Evolutionary conservation across 768 basidiomycete species (phyloP).

Genomic region (Galerina sulciceps): DNA sequence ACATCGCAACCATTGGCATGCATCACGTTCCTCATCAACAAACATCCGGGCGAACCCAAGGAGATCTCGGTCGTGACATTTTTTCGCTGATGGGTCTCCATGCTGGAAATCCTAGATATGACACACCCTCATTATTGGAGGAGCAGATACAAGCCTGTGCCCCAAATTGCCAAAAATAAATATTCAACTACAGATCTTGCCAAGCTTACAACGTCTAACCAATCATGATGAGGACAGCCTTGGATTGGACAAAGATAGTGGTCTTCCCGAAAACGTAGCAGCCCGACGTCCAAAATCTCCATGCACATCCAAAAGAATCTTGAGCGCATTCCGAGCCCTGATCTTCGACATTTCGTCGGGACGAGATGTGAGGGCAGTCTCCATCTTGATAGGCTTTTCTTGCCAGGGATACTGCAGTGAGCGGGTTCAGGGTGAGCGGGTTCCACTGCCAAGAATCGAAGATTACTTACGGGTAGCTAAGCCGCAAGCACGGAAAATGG

Average conservation of each 20-base stretch:
- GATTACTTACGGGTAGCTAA: slow-evolving; percentile 51
- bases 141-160: neutral
- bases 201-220: slow-evolving; percentile 15
- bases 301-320: slow-evolving; percentile 87
- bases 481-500: slow-evolving; percentile 8
- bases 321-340: slow-evolving; percentile 93
- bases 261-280: slow-evolving; percentile 38
- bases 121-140: no score
- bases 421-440: slow-evolving; percentile 22
- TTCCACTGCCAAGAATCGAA: slow-evolving; percentile 25
- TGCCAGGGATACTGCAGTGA: slow-evolving; percentile 79
- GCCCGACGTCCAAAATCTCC: slow-evolving; percentile 82
- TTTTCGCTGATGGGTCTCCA: slow-evolving; percentile 20
- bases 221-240: slow-evolving; percentile 37
- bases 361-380: slow-evolving; percentile 71
- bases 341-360: slow-evolving; percentile 86
- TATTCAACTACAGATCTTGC: slow-evolving; percentile 10
- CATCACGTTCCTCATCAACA: slow-evolving; percentile 36
- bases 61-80: slow-evolving; percentile 29
- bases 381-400: slow-evolving; percentile 65
- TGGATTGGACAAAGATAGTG: slow-evolving; percentile 44
- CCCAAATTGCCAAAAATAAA: slow-evolving; percentile 11
- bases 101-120: slow-evolving; percentile 6
- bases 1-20: slow-evolving; percentile 41
- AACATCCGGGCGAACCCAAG: slow-evolving; percentile 23